A percentile compares a stretch with the other conserved stretches of the same genome.
These are phyloP conservation scores for Staphylotrichum longicolle DNA, from an alignment of 495 filamentous ascomycete genomes.

Conservation along the genomic window DNA sequence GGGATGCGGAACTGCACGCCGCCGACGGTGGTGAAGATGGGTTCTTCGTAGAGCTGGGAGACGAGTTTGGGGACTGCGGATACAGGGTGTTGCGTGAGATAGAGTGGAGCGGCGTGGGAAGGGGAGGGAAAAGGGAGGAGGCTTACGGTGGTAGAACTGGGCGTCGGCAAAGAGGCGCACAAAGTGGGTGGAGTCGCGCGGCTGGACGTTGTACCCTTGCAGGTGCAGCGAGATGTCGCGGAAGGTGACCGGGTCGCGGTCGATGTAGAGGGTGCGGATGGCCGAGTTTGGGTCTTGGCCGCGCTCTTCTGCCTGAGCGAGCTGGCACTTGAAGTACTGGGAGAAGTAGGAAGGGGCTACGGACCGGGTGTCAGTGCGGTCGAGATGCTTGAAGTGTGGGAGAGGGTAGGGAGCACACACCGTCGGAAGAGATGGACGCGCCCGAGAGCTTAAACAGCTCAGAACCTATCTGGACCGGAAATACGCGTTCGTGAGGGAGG, in stretches of 20 bases:
- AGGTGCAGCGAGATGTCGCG: constrained; percentile 85
- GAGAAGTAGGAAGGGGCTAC: constrained; percentile 97
- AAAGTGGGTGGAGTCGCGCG: constrained; percentile 79
- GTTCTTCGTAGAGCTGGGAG: constrained; percentile 89
- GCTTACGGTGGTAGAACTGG: constrained; percentile 84
- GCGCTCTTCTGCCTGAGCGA: constrained; percentile 59
- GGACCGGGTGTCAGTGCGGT: constrained; percentile 19
- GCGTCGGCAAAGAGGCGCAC: constrained; percentile 93
- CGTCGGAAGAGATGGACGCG: constrained; percentile 93
- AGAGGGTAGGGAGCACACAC: constrained; percentile 53
- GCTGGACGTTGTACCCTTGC: constrained; percentile 87
- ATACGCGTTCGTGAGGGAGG: constrained; percentile 67
- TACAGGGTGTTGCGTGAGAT: no score
- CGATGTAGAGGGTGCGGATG: constrained; percentile 81
- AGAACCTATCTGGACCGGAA: constrained; percentile 90
- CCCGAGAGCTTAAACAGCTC: constrained; percentile 90
- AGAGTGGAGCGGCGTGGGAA: neutral
- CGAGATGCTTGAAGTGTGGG: constrained; percentile 1
- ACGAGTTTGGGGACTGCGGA: constrained; percentile 76
- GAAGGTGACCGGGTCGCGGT: constrained; percentile 89
- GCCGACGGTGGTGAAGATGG: constrained; percentile 88
- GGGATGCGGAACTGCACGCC: constrained; percentile 83
- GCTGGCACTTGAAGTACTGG: constrained; percentile 84
- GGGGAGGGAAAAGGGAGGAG: neutral
- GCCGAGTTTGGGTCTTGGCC: constrained; percentile 49